Evolutionary conservation across 208 protist genomes (phyloP).

Genomic region (Acanthamoeba royreba): DNA sequence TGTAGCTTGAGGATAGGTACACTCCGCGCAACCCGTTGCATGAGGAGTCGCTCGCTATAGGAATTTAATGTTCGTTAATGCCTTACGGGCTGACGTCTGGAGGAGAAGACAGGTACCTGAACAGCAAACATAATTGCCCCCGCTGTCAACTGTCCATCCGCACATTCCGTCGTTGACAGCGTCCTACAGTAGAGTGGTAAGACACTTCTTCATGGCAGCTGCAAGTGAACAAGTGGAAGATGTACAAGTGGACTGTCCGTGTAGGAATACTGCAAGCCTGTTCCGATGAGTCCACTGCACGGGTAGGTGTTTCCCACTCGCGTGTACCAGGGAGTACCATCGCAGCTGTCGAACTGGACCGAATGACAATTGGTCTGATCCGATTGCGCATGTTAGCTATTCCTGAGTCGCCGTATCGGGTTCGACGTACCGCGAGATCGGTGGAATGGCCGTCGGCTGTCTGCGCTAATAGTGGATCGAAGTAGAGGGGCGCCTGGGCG

Average conservation of each 20-base stretch:
- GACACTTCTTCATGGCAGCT: no score
- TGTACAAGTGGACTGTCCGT: background rate
- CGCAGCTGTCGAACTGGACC: background rate
- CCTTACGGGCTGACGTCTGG: background rate
- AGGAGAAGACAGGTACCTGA: background rate
- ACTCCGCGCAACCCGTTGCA: background rate
- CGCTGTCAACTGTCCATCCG: background rate
- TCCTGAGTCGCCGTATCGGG: no score
- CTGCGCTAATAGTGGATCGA: background rate
- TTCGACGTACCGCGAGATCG: background rate
- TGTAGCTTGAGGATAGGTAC: background rate
- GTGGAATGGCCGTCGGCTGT: background rate
- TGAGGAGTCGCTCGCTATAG: no score
- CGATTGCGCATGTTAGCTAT: no score
- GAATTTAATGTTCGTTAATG: background rate
- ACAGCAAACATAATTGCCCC: background rate
- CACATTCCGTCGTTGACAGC: background rate
- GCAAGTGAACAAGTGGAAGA: no score
- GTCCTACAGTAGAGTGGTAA: no score
- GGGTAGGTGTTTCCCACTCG: background rate
- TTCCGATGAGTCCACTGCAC: background rate
- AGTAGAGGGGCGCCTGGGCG: background rate
- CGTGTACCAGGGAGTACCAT: background rate
- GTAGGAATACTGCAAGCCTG: background rate
- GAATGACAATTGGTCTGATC: background rate